Conservation (phyloP, 371 early-diverging fungal genomes). For the Circinella umbellata region DNA sequence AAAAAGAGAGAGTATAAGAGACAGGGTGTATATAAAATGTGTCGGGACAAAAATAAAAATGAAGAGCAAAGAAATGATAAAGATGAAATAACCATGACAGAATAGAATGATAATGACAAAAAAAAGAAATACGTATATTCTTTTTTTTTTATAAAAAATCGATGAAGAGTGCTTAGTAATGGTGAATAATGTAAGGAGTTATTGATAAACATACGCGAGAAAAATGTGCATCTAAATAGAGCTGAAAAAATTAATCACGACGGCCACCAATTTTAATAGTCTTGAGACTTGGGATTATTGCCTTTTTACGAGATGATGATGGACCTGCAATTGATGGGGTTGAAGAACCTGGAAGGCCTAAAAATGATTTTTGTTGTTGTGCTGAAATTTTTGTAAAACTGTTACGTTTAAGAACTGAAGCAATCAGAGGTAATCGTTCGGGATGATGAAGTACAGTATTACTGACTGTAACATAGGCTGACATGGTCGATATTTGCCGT, state of each 20-base stretch:
- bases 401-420: slow-evolving; percentile 2
- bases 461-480: slow-evolving; percentile 9
- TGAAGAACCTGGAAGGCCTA: background rate
- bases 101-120: no score
- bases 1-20: no score
- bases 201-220: no score
- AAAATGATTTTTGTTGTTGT: background rate
- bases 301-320: background rate
- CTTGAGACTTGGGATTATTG: background rate
- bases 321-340: background rate
- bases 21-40: no score
- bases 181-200: no score
- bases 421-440: slow-evolving; percentile 11
- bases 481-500: background rate
- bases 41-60: no score
- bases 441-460: slow-evolving; percentile 15
- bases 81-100: no score
- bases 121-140: no score
- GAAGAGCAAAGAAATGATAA: no score
- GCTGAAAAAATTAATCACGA: background rate
- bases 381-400: background rate
- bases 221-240: background rate
- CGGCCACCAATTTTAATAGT: background rate
- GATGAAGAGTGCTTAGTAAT: no score
- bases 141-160: no score